Percentiles rank a stretch among this genome's conserved stretches.
These are phyloP conservation scores for Globisporangium radiosum DNA, from an alignment of 352 stramenopile species.

Conservation along the genomic window DNA sequence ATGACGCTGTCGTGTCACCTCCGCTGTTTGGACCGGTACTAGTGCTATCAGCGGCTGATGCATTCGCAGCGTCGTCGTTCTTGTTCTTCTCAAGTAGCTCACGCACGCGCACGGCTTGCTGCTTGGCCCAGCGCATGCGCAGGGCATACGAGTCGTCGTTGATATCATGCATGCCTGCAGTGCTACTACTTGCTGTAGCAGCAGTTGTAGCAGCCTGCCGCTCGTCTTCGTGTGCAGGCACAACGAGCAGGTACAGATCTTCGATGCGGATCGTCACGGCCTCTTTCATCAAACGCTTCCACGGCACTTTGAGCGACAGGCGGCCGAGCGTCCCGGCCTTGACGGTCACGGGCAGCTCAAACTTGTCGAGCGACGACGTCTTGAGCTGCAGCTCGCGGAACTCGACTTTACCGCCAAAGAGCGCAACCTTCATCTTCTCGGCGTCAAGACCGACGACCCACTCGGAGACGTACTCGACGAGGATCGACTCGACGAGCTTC, in stretches of 20 bases:
- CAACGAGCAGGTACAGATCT: slow-evolving; percentile 69
- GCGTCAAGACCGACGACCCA: slow-evolving; percentile 81
- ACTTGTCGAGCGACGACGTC: slow-evolving; percentile 62
- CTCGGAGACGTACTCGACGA: slow-evolving; percentile 84
- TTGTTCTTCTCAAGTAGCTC: slow-evolving; percentile 72
- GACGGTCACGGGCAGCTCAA: slow-evolving; percentile 71
- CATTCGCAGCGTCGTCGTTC: slow-evolving; percentile 28
- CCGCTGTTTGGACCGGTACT: not conserved
- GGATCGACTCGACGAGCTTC: slow-evolving; percentile 76
- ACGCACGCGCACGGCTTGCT: slow-evolving; percentile 73
- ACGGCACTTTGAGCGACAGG: slow-evolving; percentile 77
- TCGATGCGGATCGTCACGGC: slow-evolving; percentile 72
- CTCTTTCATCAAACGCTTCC: slow-evolving; percentile 78
- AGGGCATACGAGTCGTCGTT: slow-evolving; percentile 52
- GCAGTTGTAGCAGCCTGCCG: slow-evolving; percentile 11
- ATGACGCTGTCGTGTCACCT: slow-evolving; percentile 46
- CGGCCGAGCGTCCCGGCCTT: slow-evolving; percentile 61
- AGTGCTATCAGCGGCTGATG: not conserved
- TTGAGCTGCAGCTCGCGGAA: slow-evolving; percentile 75
- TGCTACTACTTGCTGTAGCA: not conserved
- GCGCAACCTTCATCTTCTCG: slow-evolving; percentile 84
- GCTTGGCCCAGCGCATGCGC: slow-evolving; percentile 66
- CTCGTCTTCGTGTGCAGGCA: slow-evolving; percentile 57
- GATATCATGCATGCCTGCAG: slow-evolving; percentile 15
- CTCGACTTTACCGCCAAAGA: slow-evolving; percentile 80